Base-by-base conservation (phyloP, 2,329 filamentous ascomycete genomes). In the Xylariomycetidae sp. region DNA sequence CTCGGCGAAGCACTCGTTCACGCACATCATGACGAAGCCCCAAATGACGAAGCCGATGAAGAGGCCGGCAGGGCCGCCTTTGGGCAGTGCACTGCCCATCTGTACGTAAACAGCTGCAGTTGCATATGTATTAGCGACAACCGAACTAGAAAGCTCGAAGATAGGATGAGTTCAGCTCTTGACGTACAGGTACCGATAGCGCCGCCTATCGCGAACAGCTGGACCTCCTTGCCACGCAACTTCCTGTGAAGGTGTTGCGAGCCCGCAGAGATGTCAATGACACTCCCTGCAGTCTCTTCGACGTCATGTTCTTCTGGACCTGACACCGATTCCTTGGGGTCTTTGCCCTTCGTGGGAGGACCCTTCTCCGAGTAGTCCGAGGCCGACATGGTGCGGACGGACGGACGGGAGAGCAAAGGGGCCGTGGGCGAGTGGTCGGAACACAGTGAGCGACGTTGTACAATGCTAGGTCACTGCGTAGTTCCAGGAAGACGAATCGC, bases 171-270 rank as follows among this genome's bases (percentile, higher is more conserved):
- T n/a, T n/a, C n/a, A n/a, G n/a, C n/a, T n/a, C n/a, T n/a, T n/a
- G n/a, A n/a, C n/a, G n/a, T n/a, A n/a, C n/a, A n/a, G n/a, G n/a
- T n/a, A n/a, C 68, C 68, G 39, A 74, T 72, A 29, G 68, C 69
- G 25, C 70, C 70, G 22, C 70, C 70, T 43, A 74, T 71, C 41
- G 69, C 70, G 29, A 74, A 71, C 13, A 74, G 62, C 52, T 74
- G 70, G 42, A 74, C 68, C 43, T 72, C 13, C 17, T 20, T 19
- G n/a, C 13, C 25, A 13, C 17, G 16, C 19, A 7, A 6, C 14
- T 32, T 32, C 10, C 27, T 12, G 6, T 29, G 27, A 8, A 29
- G 13, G 27, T 27, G 25, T 15, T 31, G 29, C 17, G 29, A 31
- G 12, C 29, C 29, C 6, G 29, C 17, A 6, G 17, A 10, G 17